phyloP scores from a whole-genome alignment of 768 basidiomycete species.

The Dioszegia crocea region DNA sequence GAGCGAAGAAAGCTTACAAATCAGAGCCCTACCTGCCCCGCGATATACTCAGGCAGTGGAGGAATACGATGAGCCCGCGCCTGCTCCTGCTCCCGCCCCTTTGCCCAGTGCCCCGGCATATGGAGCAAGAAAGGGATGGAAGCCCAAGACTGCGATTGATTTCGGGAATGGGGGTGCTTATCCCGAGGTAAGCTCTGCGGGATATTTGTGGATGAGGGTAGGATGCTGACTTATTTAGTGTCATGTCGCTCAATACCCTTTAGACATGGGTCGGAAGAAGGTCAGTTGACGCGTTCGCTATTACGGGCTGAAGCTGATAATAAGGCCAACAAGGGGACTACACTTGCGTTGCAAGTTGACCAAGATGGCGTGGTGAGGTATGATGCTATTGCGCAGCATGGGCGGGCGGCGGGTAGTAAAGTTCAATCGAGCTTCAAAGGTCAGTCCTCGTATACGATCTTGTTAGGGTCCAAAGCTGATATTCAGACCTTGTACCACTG shows the following conservation, averaged over 20 bases:
- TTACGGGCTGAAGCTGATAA: background rate
- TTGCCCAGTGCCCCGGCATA: conserved; percentile 66
- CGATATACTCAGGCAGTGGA: conserved; percentile 30
- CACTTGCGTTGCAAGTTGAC: conserved; percentile 93
- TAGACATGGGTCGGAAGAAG: conserved; percentile 94
- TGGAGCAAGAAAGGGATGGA: conserved; percentile 80
- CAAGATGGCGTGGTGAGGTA: conserved; percentile 94
- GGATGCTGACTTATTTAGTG: conserved; percentile 58
- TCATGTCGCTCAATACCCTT: conserved; percentile 92
- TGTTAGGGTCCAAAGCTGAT: background rate
- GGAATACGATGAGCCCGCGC: conserved; percentile 43
- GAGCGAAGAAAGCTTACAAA: background rate
- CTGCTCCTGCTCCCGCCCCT: conserved; percentile 54
- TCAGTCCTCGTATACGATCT: conserved; percentile 14
- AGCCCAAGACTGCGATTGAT: conserved; percentile 72
- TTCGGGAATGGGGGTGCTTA: conserved; percentile 59
- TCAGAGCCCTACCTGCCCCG: conserved; percentile 46
- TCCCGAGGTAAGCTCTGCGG: conserved; percentile 40
- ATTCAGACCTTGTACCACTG: conserved; percentile 79
- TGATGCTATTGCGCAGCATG: conserved; percentile 93
- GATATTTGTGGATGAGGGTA: background rate
- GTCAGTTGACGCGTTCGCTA: conserved; percentile 51
- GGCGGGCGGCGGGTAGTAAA: conserved; percentile 76
- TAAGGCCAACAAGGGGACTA: conserved; percentile 85
- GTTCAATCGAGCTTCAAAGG: conserved; percentile 91